These are phyloP conservation scores for Thelonectria discophora DNA, from an alignment of 2,329 filamentous ascomycete genomes.

Conservation along the genomic window DNA sequence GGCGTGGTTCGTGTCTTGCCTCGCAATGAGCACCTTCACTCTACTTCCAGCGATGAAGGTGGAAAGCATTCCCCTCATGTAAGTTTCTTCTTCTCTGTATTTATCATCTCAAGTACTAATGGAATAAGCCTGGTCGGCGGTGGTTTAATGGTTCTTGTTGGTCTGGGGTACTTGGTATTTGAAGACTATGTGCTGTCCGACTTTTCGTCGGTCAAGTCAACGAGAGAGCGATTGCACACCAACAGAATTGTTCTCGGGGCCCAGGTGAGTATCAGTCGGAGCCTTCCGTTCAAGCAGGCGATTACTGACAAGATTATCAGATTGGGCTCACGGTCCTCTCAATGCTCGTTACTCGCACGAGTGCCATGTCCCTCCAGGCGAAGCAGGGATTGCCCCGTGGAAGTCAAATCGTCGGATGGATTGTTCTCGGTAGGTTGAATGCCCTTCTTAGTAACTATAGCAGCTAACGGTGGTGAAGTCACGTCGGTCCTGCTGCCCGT, in stretches of 20 bases:
- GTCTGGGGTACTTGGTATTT: constrained; percentile 80
- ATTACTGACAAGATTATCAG: constrained; percentile 47
- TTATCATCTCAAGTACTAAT: constrained; percentile 20
- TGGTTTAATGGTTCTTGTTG: constrained; percentile 77
- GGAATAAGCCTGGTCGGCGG: constrained; percentile 74
- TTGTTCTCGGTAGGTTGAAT: constrained; percentile 71
- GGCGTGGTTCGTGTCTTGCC: constrained; percentile 80
- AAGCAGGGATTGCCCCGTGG: constrained; percentile 85
- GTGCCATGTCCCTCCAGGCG: constrained; percentile 83
- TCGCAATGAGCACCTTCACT: constrained; percentile 90
- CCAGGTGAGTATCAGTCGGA: constrained; percentile 59
- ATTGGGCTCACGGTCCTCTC: constrained; percentile 82
- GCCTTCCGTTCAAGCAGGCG: background rate
- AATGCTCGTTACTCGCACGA: constrained; percentile 87
- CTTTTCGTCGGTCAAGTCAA: constrained; percentile 45
- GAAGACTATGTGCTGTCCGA: constrained; percentile 69
- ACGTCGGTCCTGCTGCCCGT: constrained; percentile 81
- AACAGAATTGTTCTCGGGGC: constrained; percentile 70
- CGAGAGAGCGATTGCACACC: constrained; percentile 50
- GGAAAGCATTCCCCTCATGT: constrained; percentile 81
- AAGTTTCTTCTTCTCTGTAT: constrained; percentile 43
- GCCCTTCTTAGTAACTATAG: background rate
- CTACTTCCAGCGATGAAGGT: constrained; percentile 86
- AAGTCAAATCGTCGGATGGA: constrained; percentile 88
- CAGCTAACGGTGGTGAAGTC: constrained; percentile 56